Evolutionary conservation across 352 stramenopile genomes (phyloP).

Genomic region (Globisporangium spiculum): DNA sequence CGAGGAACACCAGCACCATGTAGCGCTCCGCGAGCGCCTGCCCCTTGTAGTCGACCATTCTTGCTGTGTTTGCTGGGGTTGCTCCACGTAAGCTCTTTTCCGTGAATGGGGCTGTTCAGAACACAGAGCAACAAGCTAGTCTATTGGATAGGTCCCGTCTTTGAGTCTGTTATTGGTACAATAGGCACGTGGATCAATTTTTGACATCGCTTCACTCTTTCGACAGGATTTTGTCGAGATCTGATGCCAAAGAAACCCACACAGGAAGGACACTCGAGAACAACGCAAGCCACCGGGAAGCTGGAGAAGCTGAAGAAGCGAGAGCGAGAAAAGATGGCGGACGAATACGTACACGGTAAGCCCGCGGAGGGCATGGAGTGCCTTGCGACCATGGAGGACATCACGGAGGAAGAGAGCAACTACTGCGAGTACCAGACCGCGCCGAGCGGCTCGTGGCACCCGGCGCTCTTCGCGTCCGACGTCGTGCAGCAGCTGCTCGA

Average conservation of each 20-base stretch:
- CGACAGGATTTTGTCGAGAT: conserved; percentile 2
- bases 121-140: background rate
- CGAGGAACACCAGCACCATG: conserved; percentile 59
- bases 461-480: conserved; percentile 69
- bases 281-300: conserved; percentile 2
- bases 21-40: conserved; percentile 66
- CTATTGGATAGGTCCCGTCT: background rate
- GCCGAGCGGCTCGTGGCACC: conserved; percentile 87
- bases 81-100: conserved; percentile 12
- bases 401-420: conserved; percentile 87
- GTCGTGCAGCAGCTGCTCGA: conserved; percentile 83
- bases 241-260: background rate
- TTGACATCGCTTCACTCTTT: background rate
- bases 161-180: background rate
- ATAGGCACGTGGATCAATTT: background rate
- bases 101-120: conserved; percentile 5
- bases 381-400: conserved; percentile 94
- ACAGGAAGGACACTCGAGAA: background rate
- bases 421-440: conserved; percentile 93
- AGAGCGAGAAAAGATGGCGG: conserved; percentile 17
- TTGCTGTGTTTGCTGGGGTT: conserved; percentile 4
- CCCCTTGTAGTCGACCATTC: conserved; percentile 88
- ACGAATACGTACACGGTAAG: conserved; percentile 55
- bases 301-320: background rate
- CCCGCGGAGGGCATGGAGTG: conserved; percentile 88